A percentile compares a stretch with the other conserved stretches of the same genome.
Conservation (phyloP, 306 rosid species). For the Lathyrus aphaca region DNA sequence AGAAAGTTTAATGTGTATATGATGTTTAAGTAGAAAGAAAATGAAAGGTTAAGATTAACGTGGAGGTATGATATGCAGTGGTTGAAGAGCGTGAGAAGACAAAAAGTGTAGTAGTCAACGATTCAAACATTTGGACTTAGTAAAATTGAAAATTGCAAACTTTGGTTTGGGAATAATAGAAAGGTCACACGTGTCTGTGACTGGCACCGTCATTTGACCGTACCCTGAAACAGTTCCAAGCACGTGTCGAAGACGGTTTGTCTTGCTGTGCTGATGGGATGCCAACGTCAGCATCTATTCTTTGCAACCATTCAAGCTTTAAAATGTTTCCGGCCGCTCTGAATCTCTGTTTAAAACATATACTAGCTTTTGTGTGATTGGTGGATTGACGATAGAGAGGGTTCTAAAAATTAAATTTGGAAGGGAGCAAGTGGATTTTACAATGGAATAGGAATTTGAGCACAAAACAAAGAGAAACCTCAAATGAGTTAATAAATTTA, state of each 20-base stretch:
- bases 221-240: constrained; percentile 40
- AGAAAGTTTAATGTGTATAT: too few relatives aligned
- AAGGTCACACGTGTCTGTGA: constrained; percentile 54
- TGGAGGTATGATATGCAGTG: not conserved
- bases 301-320: not conserved
- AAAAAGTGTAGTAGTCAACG: constrained; percentile 47
- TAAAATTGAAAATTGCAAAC: constrained; percentile 21
- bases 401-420: too few relatives aligned
- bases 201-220: constrained; percentile 90
- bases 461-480: too few relatives aligned
- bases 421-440: too few relatives aligned
- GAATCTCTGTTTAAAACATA: too few relatives aligned
- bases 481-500: too few relatives aligned
- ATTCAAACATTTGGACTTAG: constrained; percentile 50
- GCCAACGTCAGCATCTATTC: constrained; percentile 47
- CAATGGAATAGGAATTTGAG: too few relatives aligned
- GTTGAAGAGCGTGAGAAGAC: not conserved
- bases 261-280: constrained; percentile 39
- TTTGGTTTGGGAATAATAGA: constrained; percentile 37
- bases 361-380: too few relatives aligned
- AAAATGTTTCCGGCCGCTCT: too few relatives aligned
- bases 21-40: not conserved
- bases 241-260: constrained; percentile 50
- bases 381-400: too few relatives aligned
- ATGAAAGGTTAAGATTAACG: not conserved